Base-by-base conservation (phyloP, 78 protist genomes). In the Mastigamoeba balamuthi region DNA sequence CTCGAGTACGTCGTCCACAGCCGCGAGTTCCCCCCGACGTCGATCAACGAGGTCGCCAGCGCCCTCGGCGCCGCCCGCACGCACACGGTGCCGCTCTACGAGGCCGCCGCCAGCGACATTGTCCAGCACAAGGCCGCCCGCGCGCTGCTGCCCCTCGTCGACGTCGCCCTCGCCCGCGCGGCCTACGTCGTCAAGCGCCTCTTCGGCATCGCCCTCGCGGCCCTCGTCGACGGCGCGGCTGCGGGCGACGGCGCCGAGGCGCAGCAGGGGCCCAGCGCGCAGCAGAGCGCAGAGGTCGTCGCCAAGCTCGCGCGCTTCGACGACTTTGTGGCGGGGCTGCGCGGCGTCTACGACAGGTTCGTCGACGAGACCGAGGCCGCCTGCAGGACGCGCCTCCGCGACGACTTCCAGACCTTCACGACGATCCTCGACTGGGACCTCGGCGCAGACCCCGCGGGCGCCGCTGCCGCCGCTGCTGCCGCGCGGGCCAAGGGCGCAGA, bases 341-440 rank as follows among this genome's bases (percentile, higher is more conserved):
- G 74, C 70, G 6, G 36, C 39, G 30, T 64, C 17, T 80, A 75
- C 36, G 30, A 53, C 39, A n/a, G 28, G 35, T 87, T 87, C 35
- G 75, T 87, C n/a, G 77, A 83, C 30, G 48, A 10, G 17, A 78
- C 76, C 39, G 82, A 77, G 74, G 9, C 68, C 1, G 84, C 72
- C 6, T 81, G 86, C 48, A 48, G 66, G 40, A 10, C 66, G 7
- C 30, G 82, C 33, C 67, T 82, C 35, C 48, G 53, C 6, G 88
- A 84, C 66, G 91, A 87, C 9, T 87, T 87, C 36, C 85, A 82
- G 37, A 87, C 84, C 44, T 87, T 87, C 39, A 87, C 91, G 5
- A 84, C 65, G 48, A 78, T 87, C 39, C 82, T 83, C 1, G 91
- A 87, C 68, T 87, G 91, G 91, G 87, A 87, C 39, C 41, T 87